Conservation (phyloP, 2,329 filamentous ascomycete genomes). For the Polychaeton citri region DNA sequence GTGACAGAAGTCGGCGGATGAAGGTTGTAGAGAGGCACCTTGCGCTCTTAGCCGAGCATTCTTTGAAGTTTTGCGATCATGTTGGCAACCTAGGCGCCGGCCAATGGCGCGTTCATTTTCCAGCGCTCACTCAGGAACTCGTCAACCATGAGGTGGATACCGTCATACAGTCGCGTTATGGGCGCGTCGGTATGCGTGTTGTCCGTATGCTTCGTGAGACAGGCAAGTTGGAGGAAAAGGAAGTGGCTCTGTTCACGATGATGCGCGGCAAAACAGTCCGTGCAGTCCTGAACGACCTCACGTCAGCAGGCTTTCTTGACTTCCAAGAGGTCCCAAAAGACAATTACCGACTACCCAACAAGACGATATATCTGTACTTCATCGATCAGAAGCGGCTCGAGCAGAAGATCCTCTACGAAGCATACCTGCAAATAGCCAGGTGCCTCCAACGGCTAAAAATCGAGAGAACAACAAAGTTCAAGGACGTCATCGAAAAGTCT, state of each 20-base stretch:
- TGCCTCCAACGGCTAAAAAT: conserved; percentile 67
- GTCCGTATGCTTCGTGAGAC: conserved; percentile 72
- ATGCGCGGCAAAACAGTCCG: conserved; percentile 79
- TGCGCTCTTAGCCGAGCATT: conserved; percentile 56
- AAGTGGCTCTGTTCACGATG: conserved; percentile 64
- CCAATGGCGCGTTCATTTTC: conserved; percentile 76
- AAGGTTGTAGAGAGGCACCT: conserved; percentile 59
- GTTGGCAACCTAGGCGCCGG: conserved; percentile 50
- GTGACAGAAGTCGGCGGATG: conserved; percentile 19
- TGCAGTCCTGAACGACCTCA: conserved; percentile 70
- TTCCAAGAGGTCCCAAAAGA: conserved; percentile 91
- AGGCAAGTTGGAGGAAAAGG: conserved; percentile 91
- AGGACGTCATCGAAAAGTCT: conserved; percentile 64
- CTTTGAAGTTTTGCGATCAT: conserved; percentile 54
- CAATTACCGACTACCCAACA: conserved; percentile 63
- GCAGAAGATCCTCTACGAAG: conserved; percentile 59
- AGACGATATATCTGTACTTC: conserved; percentile 85
- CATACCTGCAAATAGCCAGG: conserved; percentile 82
- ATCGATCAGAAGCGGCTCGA: conserved; percentile 66
- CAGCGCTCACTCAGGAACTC: conserved; percentile 54
- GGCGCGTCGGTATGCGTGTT: conserved; percentile 65
- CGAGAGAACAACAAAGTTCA: conserved; percentile 53
- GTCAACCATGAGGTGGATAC: conserved; percentile 69
- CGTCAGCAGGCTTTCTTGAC: conserved; percentile 74
- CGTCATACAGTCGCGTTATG: conserved; percentile 65